Percentiles rank a stretch among this genome's conserved stretches.
Evolutionary conservation across 2,329 filamentous ascomycete genomes (phyloP).

Genomic region (Alternaria sp.): DNA sequence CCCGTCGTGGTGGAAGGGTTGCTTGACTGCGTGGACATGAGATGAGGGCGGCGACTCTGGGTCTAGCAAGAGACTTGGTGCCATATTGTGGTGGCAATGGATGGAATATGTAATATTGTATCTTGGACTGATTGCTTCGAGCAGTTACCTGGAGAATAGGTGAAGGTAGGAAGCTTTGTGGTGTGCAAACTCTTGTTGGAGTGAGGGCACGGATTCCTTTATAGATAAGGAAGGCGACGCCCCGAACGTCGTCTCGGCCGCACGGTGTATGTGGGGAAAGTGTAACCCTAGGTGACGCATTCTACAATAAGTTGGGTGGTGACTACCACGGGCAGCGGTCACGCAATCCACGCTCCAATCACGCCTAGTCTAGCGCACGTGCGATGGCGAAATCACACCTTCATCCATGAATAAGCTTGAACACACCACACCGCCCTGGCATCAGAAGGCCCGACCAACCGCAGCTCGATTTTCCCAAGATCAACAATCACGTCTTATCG

Average conservation of each 20-base stretch:
- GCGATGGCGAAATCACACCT: conserved; percentile 9
- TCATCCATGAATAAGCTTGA: background rate
- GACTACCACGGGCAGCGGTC: conserved; percentile 8
- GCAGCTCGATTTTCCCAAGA: background rate
- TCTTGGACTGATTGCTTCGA: background rate
- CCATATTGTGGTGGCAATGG: conserved; percentile 31
- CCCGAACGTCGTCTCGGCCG: conserved; percentile 16
- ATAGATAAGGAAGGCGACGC: conserved; percentile 21
- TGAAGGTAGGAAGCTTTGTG: background rate
- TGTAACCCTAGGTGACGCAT: conserved; percentile 12
- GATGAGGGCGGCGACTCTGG: conserved; percentile 32
- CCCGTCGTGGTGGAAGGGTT: conserved; percentile 28
- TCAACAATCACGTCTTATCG: background rate
- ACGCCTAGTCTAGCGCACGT: conserved; percentile 9
- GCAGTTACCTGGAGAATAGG: background rate
- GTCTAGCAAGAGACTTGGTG: conserved; percentile 42
- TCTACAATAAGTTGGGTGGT: conserved; percentile 15
- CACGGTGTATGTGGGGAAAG: conserved; percentile 34
- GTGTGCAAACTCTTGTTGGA: conserved; percentile 8
- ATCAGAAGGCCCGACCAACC: conserved; percentile 10
- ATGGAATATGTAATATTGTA: background rate
- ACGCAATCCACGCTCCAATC: conserved; percentile 19
- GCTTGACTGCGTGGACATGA: conserved; percentile 26
- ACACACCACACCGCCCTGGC: conserved; percentile 15
- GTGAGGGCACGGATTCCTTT: conserved; percentile 23